Conservation (phyloP, 2,329 filamentous ascomycete genomes). For the Pseudocercospora vitis region DNA sequence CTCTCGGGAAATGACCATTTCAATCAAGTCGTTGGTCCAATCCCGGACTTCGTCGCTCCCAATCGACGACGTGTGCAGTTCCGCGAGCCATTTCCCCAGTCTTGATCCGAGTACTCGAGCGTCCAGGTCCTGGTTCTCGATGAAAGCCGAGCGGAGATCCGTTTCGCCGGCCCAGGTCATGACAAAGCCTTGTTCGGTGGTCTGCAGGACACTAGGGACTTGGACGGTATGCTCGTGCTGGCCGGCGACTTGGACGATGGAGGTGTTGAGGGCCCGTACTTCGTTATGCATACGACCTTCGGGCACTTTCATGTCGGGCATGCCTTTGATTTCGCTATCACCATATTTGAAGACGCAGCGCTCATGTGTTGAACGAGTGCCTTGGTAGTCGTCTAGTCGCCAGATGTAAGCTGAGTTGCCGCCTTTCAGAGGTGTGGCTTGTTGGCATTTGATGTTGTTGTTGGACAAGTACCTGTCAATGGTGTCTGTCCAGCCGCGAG, state of each 20-base stretch:
- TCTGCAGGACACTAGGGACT: slow-evolving; percentile 9
- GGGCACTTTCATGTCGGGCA: slow-evolving; percentile 3
- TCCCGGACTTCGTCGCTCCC: neutral
- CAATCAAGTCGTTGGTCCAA: neutral
- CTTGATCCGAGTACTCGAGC: slow-evolving; percentile 5
- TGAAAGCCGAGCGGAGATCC: slow-evolving; percentile 7
- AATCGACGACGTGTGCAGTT: neutral
- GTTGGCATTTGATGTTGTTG: slow-evolving; percentile 7
- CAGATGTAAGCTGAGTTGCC: slow-evolving; percentile 18
- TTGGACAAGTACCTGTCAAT: slow-evolving; percentile 12
- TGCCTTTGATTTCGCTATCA: slow-evolving; percentile 9
- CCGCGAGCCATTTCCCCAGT: slow-evolving; percentile 1
- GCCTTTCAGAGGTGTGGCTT: slow-evolving; percentile 14
- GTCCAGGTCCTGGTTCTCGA: slow-evolving; percentile 5
- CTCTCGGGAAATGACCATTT: neutral
- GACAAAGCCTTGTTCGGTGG: slow-evolving; percentile 11
- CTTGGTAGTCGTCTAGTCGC: slow-evolving; percentile 12
- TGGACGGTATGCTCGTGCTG: slow-evolving; percentile 12
- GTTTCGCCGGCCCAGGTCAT: slow-evolving; percentile 16
- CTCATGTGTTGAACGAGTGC: neutral
- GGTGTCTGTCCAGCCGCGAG: slow-evolving; percentile 11
- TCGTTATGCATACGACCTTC: slow-evolving; percentile 12
- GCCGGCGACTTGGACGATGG: slow-evolving; percentile 1
- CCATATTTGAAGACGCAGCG: slow-evolving; percentile 17
- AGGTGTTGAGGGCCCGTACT: slow-evolving; percentile 6